These are phyloP conservation scores for Aspergillus versicolor DNA, from an alignment of 2,329 filamentous ascomycete species.

Conservation along the genomic window DNA sequence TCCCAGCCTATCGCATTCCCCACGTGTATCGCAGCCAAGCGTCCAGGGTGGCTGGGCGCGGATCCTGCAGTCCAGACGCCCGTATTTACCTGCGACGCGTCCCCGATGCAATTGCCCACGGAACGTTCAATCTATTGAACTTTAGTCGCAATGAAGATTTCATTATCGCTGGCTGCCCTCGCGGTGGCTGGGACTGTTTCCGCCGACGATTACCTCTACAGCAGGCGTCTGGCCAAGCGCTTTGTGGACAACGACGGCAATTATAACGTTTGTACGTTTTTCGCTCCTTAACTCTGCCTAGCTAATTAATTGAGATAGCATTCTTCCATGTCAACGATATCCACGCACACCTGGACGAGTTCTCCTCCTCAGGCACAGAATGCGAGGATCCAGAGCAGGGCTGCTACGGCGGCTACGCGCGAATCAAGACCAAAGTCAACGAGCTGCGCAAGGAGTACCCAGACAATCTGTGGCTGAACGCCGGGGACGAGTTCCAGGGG, in stretches of 20 bases:
- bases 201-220: conserved; percentile 8
- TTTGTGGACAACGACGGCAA: conserved; percentile 3
- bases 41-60: not conserved
- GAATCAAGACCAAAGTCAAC: conserved; percentile 6
- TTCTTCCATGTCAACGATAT: conserved; percentile 8
- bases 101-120: not conserved
- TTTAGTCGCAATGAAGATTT: not conserved
- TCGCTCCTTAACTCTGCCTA: too few relatives aligned
- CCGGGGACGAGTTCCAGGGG: conserved; percentile 7
- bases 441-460: conserved; percentile 1
- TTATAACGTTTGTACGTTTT: conserved; percentile 1
- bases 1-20: not conserved
- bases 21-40: conserved; percentile 3
- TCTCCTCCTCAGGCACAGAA: not conserved
- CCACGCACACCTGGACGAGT: conserved; percentile 5
- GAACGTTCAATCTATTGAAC: too few relatives aligned
- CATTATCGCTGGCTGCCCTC: conserved; percentile 3
- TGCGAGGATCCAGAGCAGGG: conserved; percentile 5
- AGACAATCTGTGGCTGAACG: conserved; percentile 6
- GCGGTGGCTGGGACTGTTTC: not conserved
- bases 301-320: not conserved
- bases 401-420: conserved; percentile 7
- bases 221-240: not conserved
- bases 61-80: too few relatives aligned
- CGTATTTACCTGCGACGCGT: not conserved